phyloP scores from a whole-genome alignment of 139 green algal genomes.

The Micractinium conductrix region DNA sequence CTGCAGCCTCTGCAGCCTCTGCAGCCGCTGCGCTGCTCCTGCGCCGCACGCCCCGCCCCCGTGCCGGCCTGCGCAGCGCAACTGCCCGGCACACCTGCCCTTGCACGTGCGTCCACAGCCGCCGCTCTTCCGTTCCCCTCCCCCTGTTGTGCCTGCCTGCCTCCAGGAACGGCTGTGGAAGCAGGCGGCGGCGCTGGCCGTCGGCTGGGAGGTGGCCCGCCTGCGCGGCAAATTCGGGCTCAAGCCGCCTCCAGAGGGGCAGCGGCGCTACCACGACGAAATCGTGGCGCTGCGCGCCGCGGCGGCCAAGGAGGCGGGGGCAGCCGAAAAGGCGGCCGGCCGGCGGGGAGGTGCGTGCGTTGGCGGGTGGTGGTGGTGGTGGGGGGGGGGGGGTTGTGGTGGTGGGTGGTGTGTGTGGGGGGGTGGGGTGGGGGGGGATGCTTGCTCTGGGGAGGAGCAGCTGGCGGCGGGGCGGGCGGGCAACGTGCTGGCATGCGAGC shows the following conservation, averaged over 20 bases:
- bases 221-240: conserved; percentile 39
- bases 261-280: conserved; percentile 30
- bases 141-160: background rate
- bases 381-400: no score
- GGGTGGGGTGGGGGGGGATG: no score
- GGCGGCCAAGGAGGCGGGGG: background rate
- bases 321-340: background rate
- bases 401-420: background rate
- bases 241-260: conserved; percentile 27
- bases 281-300: background rate
- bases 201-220: conserved; percentile 49
- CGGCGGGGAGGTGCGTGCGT: background rate
- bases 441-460: no score
- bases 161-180: conserved; percentile 74
- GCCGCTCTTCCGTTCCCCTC: no score
- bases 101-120: no score
- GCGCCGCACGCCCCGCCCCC: no score
- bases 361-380: background rate
- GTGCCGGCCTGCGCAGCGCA: no score
- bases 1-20: no score
- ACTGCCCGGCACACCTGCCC: no score
- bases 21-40: no score
- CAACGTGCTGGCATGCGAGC: no score
- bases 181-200: conserved; percentile 39
- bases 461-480: no score